Evolutionary conservation across 306 rosid genomes (phyloP), one percentile per base, ranked within the genome.

Genomic region (Lagenaria siceraria): DNA sequence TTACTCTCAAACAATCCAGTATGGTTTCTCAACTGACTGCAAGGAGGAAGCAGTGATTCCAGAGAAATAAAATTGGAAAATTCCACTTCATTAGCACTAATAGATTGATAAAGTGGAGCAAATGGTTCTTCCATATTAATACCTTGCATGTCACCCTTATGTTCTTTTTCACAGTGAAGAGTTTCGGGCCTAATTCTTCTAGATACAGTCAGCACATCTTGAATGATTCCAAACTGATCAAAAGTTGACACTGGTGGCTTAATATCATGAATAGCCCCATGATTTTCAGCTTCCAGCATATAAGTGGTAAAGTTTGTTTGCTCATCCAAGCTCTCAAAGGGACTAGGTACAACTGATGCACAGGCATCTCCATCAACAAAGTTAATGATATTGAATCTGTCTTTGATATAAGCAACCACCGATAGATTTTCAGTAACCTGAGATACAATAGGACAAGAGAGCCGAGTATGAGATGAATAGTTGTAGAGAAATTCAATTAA

Each of bases 341-440:
- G 62, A 74, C 69, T 63, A 78, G 85, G 75, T 9, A 82, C 76
- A n/a, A 82, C 54, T 25, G 87, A 85, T 52, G 85, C 72, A 11
- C 82, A 75, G 81, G 80, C 40, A 43, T 66, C 78, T 77, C 83
- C 85, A 64, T 46, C 79, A 56, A 74, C 31, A 69, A 53, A 62
- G 35, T 79, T 85, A 81, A 85, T 36, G 69, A 81, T 77, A 82
- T 56, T 78, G 74, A 92, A 88, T 79, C 84, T 83, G 60, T 92
- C 90, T 79, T 79, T 92, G 56, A 92, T 75, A 78, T 79, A 81
- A 66, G 81, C 80, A 80, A 90, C 87, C 77, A 84, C 79, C 4
- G 82, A 81, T 51, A 83, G 78, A 65, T 92, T 96, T 88, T 95
- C 97, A 49, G 88, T 81, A 89, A 95, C 87, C 98, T 95, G 86